Conservation (phyloP, 495 filamentous ascomycete species). For the Neurospora intermedia region DNA sequence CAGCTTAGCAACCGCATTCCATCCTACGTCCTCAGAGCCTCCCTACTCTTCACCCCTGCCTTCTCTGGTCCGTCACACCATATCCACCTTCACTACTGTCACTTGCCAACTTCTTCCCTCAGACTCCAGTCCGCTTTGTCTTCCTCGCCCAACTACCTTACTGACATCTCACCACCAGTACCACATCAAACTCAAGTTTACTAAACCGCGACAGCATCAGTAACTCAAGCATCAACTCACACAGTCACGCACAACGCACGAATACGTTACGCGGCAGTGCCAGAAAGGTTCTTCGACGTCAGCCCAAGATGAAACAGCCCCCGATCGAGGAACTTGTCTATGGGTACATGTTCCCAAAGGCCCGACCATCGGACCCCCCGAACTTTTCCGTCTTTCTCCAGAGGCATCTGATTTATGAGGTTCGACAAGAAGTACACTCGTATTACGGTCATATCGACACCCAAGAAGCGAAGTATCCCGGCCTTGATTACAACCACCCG, state of each 20-base stretch:
- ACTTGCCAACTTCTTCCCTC: neutral
- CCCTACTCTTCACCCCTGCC: neutral
- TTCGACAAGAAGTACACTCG: slow-evolving; percentile 69
- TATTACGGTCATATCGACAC: slow-evolving; percentile 83
- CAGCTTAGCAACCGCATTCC: neutral
- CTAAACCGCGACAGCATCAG: neutral
- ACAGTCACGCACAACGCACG: neutral
- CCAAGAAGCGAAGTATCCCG: slow-evolving; percentile 82
- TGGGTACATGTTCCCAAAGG: slow-evolving; percentile 44
- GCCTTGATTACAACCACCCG: slow-evolving; percentile 71
- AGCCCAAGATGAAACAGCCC: slow-evolving; percentile 40
- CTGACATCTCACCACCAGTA: neutral
- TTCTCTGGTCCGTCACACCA: neutral
- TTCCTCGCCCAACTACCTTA: neutral
- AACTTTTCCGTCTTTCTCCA: slow-evolving; percentile 44
- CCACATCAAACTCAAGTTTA: neutral
- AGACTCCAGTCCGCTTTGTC: neutral
- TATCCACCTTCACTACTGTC: neutral
- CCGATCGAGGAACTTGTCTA: slow-evolving; percentile 44
- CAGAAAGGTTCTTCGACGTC: neutral
- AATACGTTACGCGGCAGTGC: neutral
- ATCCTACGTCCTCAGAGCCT: neutral
- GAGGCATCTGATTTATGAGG: slow-evolving; percentile 71
- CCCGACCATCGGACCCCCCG: slow-evolving; percentile 37
- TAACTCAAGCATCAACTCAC: neutral